These are phyloP conservation scores for Chaetomiaceae sp. DNA, from an alignment of 2,329 filamentous ascomycete species.

Conservation along the genomic window DNA sequence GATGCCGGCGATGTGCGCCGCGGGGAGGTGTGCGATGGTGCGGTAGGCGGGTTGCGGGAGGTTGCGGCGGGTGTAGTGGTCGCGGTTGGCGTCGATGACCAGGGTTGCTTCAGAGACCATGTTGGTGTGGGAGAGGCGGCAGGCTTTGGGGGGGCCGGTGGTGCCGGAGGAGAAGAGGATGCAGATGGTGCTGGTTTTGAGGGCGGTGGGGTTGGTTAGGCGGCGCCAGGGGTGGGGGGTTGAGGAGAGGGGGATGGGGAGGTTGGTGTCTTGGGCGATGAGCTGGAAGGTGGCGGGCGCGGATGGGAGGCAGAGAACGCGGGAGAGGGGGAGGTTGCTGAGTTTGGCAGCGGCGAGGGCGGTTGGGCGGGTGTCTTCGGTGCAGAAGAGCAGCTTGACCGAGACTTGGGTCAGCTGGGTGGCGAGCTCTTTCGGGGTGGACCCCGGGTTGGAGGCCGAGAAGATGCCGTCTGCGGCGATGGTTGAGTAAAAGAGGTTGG, in stretches of 20 bases:
- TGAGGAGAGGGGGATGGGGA: slow-evolving; percentile 31
- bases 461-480: slow-evolving; percentile 57
- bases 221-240: slow-evolving; percentile 34
- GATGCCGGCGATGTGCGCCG: slow-evolving; percentile 44
- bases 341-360: slow-evolving; percentile 45
- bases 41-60: slow-evolving; percentile 30
- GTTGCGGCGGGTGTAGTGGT: slow-evolving; percentile 26
- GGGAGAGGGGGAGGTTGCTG: slow-evolving; percentile 38
- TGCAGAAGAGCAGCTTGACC: slow-evolving; percentile 40
- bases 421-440: slow-evolving; percentile 47
- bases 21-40: slow-evolving; percentile 40
- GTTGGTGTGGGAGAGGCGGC: slow-evolving; percentile 42
- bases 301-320: slow-evolving; percentile 45
- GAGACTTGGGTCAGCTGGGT: slow-evolving; percentile 39
- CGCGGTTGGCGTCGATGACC: slow-evolving; percentile 28
- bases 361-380: slow-evolving; percentile 42
- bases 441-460: slow-evolving; percentile 48
- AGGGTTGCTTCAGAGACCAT: slow-evolving; percentile 36
- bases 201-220: background rate
- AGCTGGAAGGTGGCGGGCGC: slow-evolving; percentile 2
- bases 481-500: slow-evolving; percentile 50
- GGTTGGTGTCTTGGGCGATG: slow-evolving; percentile 29
- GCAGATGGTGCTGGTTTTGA: slow-evolving; percentile 34
- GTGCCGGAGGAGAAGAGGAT: slow-evolving; percentile 47
- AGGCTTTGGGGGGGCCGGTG: slow-evolving; percentile 45